A percentile compares a stretch with the other conserved stretches of the same genome.
These are phyloP conservation scores for Daldinia caldariorum DNA, from an alignment of 495 filamentous ascomycete genomes.

Conservation along the genomic window DNA sequence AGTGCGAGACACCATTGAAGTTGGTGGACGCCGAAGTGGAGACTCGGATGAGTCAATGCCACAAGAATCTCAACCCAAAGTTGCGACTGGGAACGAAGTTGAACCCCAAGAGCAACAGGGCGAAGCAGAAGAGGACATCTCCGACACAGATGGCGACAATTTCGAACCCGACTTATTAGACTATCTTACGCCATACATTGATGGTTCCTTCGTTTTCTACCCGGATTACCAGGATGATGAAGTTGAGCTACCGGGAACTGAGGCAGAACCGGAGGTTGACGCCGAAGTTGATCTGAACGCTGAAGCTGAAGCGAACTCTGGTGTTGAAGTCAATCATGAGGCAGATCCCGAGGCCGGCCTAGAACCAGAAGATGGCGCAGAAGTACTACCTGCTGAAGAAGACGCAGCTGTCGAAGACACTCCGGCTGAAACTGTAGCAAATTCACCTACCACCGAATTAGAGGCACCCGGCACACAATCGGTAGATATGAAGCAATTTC, in stretches of 20 bases:
- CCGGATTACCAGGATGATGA: slow-evolving; percentile 34
- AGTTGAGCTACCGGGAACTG: slow-evolving; percentile 17
- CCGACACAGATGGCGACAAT: slow-evolving; percentile 1
- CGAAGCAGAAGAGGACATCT: not conserved
- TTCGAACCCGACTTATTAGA: slow-evolving; percentile 23
- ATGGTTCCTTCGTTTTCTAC: slow-evolving; percentile 32
- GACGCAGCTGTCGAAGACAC: slow-evolving; percentile 33
- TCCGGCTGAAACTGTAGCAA: slow-evolving; percentile 38
- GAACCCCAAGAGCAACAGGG: slow-evolving; percentile 7
- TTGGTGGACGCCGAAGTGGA: slow-evolving; percentile 51
- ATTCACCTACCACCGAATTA: slow-evolving; percentile 29
- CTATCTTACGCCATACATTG: slow-evolving; percentile 48
- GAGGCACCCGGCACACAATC: slow-evolving; percentile 13
- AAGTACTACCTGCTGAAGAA: slow-evolving; percentile 2
- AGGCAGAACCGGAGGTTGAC: slow-evolving; percentile 13
- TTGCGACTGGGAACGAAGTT: not conserved
- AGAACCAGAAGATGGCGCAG: slow-evolving; percentile 14
- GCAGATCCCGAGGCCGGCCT: not conserved
- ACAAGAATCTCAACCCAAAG: slow-evolving; percentile 2
- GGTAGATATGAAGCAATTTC: slow-evolving; percentile 18
- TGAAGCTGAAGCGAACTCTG: slow-evolving; percentile 5
- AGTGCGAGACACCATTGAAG: slow-evolving; percentile 61
- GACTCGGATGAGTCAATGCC: slow-evolving; percentile 35
- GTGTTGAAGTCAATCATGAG: slow-evolving; percentile 11
- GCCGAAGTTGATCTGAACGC: slow-evolving; percentile 4